Evolutionary conservation across 2,329 filamentous ascomycete genomes (phyloP), one percentile per base, ranked within the genome.

Genomic region (Xylariaceae sp.): DNA sequence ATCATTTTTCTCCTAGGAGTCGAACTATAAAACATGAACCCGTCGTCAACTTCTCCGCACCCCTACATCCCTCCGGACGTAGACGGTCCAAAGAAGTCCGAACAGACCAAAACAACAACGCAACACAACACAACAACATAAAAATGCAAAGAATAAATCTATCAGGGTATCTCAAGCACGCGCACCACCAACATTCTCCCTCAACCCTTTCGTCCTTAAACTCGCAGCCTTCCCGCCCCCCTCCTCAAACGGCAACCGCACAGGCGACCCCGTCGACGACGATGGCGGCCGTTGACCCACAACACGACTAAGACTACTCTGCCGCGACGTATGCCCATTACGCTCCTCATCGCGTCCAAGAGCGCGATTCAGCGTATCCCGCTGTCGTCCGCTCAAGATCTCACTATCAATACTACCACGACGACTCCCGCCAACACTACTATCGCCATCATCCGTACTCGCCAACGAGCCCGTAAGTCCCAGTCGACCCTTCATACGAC

Each of bases 161-260:
- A 63, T 45, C 6, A 51, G 57, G 57, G 57, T 58, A 65, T 62
- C 63, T 70, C 52, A 71, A 67, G 61, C 62, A 61, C 64, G 67
- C 47, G 67, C 65, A 7, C 67, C 65, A 7, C 67, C 71, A 11
- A 77, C 71, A 61, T 80, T 77, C 71, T 84, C 82, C 47, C 82
- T 74, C 66, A 85, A 59, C 0, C 82, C 82, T 68, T 83, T 84
- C 0, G 82, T 85, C 58, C 82, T 71, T 39, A 85, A 64, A 4
- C 80, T 30, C 1, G 2, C 82, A 55, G 84, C 73, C 65, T 77
- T 81, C 2, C 73, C 47, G 17, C 2, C 70, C 51, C 76, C 74
- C 1, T 79, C 78, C 0, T 72, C 75, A 71, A 84, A 84, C 2
- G 80, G 79, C 34, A 82, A 61, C 1, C 69, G 64, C 7, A 78